Conservation (phyloP, 2,329 filamentous ascomycete genomes). For the Colletotrichum sp. region DNA sequence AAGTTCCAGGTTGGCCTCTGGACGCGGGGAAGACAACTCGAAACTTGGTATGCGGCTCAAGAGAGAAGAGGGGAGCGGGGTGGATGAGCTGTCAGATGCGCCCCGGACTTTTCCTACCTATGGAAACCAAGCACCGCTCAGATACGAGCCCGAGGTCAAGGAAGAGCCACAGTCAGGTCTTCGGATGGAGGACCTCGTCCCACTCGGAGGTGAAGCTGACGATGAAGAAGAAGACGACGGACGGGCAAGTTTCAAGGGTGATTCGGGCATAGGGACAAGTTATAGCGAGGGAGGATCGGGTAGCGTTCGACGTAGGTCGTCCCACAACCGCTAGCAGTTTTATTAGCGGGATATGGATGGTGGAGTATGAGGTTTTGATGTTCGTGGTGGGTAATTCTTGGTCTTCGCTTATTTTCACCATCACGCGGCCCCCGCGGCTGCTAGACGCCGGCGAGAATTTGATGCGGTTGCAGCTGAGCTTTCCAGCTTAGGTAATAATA, state of each 20-base stretch:
- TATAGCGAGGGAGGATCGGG: slow-evolving; percentile 43
- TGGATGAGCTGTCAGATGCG: slow-evolving; percentile 41
- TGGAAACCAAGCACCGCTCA: slow-evolving; percentile 44
- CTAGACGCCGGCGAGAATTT: not conserved
- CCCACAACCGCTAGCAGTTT: slow-evolving; percentile 17
- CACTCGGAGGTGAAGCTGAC: slow-evolving; percentile 47
- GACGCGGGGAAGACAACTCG: slow-evolving; percentile 10
- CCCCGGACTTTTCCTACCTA: slow-evolving; percentile 49
- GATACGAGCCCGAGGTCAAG: slow-evolving; percentile 43
- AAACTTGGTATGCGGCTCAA: slow-evolving; percentile 19
- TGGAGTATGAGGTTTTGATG: not conserved
- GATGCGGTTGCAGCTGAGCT: not conserved
- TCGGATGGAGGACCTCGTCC: slow-evolving; percentile 36
- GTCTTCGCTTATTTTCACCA: not conserved
- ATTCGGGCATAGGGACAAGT: slow-evolving; percentile 62
- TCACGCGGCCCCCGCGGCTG: not conserved
- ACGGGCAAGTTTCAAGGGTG: slow-evolving; percentile 33
- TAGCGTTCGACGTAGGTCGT: slow-evolving; percentile 35
- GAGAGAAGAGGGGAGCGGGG: slow-evolving; percentile 31
- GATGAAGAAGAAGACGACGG: slow-evolving; percentile 38
- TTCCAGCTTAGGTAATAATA: not conserved
- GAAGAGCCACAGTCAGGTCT: slow-evolving; percentile 27
- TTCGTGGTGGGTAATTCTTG: not conserved
- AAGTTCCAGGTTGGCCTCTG: slow-evolving; percentile 22
- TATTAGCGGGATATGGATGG: not conserved